phyloP scores from a whole-genome alignment of 2,329 filamentous ascomycete species.

The Nothophoma quercina region DNA sequence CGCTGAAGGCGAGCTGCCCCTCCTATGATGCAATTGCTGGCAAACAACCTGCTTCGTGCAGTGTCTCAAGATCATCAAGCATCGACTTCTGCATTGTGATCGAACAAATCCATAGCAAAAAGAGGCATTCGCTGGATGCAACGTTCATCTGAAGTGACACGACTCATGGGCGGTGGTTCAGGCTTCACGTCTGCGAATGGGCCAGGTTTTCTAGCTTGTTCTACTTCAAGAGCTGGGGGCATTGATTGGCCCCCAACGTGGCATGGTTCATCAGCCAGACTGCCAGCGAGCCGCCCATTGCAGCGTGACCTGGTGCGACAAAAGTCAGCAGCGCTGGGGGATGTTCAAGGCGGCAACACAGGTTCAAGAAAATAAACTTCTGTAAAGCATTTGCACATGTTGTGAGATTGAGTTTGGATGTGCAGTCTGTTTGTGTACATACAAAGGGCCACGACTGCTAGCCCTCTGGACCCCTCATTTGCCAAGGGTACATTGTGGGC shows the following conservation, averaged over 20 bases:
- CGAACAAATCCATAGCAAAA: neutral
- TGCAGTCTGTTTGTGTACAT: constrained; percentile 14
- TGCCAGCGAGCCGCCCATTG: constrained; percentile 29
- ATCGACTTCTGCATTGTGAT: constrained; percentile 6
- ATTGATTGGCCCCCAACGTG: constrained; percentile 40
- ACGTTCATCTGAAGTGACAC: constrained; percentile 25
- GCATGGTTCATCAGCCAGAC: constrained; percentile 26
- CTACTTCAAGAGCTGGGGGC: no score
- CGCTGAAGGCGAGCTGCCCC: constrained; percentile 20
- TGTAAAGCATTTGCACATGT: constrained; percentile 1
- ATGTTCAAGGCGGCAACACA: constrained; percentile 2
- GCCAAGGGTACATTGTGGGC: constrained; percentile 10
- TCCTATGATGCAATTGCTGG: constrained; percentile 34
- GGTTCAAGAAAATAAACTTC: neutral
- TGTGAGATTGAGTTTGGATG: neutral
- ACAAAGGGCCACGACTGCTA: constrained; percentile 11
- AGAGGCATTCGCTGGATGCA: constrained; percentile 1
- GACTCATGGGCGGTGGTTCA: constrained; percentile 30
- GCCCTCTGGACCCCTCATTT: constrained; percentile 17
- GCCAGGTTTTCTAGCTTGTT: constrained; percentile 46
- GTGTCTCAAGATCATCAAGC: constrained; percentile 7
- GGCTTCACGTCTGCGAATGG: constrained; percentile 18
- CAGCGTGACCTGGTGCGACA: constrained; percentile 39
- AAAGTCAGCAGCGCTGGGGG: neutral
- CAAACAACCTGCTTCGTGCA: constrained; percentile 19